Evolutionary conservation across 768 basidiomycete genomes (phyloP).

Genomic region (Multifurca ochricompacta): DNA sequence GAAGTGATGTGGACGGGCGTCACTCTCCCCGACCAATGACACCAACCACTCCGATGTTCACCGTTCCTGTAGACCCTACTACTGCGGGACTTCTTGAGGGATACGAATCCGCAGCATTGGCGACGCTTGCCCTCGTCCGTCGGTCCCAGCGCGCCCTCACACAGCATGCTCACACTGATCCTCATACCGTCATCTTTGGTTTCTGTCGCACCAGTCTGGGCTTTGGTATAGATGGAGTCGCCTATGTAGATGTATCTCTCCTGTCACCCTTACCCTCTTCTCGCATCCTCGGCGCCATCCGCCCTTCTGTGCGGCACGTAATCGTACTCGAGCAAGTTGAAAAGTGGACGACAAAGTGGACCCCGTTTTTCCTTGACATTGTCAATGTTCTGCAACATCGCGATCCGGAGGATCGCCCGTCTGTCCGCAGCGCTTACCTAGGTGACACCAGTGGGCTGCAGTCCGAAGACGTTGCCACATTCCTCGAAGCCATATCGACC

Average conservation of each 20-base stretch:
- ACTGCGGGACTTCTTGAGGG: slow-evolving; percentile 36
- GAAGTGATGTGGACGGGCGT: slow-evolving; percentile 25
- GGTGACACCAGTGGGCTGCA: slow-evolving; percentile 39
- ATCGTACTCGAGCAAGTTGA: slow-evolving; percentile 78
- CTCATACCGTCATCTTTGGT: slow-evolving; percentile 62
- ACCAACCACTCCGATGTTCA: slow-evolving; percentile 15
- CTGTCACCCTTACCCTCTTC: slow-evolving; percentile 59
- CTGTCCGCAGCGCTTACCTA: slow-evolving; percentile 56
- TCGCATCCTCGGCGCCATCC: slow-evolving; percentile 50
- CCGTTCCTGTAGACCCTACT: slow-evolving; percentile 22
- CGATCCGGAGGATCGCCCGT: slow-evolving; percentile 39
- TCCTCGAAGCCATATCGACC: slow-evolving; percentile 39
- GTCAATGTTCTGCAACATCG: slow-evolving; percentile 62
- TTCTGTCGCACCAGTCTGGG: slow-evolving; percentile 47
- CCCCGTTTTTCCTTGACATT: slow-evolving; percentile 79
- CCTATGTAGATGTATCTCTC: slow-evolving; percentile 58
- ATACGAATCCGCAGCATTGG: slow-evolving; percentile 62
- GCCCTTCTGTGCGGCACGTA: slow-evolving; percentile 54
- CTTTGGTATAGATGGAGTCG: slow-evolving; percentile 46
- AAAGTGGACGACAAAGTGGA: slow-evolving; percentile 77
- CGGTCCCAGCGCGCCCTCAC: slow-evolving; percentile 52
- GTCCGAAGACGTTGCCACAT: slow-evolving; percentile 39
- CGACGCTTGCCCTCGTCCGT: slow-evolving; percentile 54
- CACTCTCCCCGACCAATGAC: slow-evolving; percentile 17
- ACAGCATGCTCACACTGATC: slow-evolving; percentile 43